Evolutionary conservation across 192 early-diverging fungal species (phyloP).

Genomic region (Obelidium mucronatum): DNA sequence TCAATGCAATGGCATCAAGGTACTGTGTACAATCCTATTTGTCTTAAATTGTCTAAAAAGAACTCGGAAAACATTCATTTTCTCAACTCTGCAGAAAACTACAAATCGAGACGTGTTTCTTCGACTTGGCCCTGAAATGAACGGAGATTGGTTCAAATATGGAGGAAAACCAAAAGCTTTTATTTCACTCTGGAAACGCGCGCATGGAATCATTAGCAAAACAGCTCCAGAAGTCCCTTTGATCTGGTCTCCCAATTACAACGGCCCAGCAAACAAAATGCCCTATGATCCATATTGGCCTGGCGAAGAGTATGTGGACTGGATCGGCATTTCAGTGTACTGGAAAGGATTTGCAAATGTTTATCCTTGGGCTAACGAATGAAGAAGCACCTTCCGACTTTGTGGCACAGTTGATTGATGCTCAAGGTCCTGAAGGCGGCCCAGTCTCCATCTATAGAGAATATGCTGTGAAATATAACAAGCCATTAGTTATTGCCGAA

Average conservation of each 20-base stretch:
- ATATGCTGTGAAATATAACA: slow-evolving; percentile 5
- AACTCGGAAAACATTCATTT: neutral
- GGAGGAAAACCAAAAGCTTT: slow-evolving; percentile 20
- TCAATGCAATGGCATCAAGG: slow-evolving; percentile 14
- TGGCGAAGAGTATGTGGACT: slow-evolving; percentile 45
- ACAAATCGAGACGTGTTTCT: slow-evolving; percentile 28
- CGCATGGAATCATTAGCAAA: neutral
- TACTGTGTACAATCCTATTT: too few relatives aligned
- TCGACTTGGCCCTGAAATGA: slow-evolving; percentile 39
- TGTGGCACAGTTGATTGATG: slow-evolving; percentile 16
- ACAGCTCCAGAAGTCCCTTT: slow-evolving; percentile 4
- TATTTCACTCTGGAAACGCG: slow-evolving; percentile 15
- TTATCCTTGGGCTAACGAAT: slow-evolving; percentile 10
- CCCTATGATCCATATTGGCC: slow-evolving; percentile 37
- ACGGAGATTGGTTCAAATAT: slow-evolving; percentile 37
- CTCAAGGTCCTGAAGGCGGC: neutral
- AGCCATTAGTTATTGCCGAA: slow-evolving; percentile 16
- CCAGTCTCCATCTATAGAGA: slow-evolving; percentile 7
- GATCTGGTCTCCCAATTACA: slow-evolving; percentile 30
- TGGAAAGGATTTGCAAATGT: slow-evolving; percentile 12
- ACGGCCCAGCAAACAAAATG: neutral
- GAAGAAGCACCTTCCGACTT: slow-evolving; percentile 7
- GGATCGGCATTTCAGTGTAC: slow-evolving; percentile 33
- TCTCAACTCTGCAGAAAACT: neutral
- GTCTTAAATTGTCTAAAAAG: too few relatives aligned